A percentile compares a stretch with the other conserved stretches of the same genome.
phyloP scores from a whole-genome alignment of 2,329 filamentous ascomycete genomes.

The Plectosphaerella plurivora region DNA sequence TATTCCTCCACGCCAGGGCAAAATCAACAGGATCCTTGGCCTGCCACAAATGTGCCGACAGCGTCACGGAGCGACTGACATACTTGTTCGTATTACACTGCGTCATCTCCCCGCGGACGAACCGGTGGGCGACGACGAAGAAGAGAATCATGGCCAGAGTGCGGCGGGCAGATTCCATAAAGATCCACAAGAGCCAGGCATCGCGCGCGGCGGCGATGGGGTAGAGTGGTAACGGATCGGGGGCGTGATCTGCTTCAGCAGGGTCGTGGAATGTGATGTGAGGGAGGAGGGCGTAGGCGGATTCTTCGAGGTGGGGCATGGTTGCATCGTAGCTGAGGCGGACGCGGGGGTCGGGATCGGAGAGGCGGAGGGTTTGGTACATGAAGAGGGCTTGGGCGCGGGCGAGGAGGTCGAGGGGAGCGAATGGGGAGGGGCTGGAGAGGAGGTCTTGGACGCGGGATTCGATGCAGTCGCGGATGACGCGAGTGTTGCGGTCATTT shows the following conservation, averaged over 20 bases:
- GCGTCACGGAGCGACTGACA: conserved; percentile 30
- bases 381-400: conserved; percentile 36
- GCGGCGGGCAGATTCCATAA: conserved; percentile 49
- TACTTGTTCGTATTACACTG: conserved; percentile 24
- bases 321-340: conserved; percentile 8
- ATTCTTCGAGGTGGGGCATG: too few species aligned
- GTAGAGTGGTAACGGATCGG: too few species aligned
- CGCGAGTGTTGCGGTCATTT: conserved; percentile 40
- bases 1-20: conserved; percentile 29
- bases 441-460: conserved; percentile 38
- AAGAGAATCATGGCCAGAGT: conserved; percentile 45
- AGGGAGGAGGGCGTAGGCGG: too few species aligned
- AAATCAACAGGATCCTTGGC: conserved; percentile 29
- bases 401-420: conserved; percentile 25
- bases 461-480: conserved; percentile 44
- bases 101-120: conserved; percentile 20
- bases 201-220: conserved; percentile 5
- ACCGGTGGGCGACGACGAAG: conserved; percentile 31
- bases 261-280: too few species aligned
- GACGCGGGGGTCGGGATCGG: conserved; percentile 35
- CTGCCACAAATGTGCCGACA: conserved; percentile 32
- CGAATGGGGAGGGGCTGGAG: conserved; percentile 22
- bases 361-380: conserved; percentile 41
- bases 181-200: conserved; percentile 47
- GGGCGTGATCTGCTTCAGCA: too few species aligned